Evolutionary conservation across 2,329 filamentous ascomycete genomes (phyloP).

Genomic region (Penicillium sp.): DNA sequence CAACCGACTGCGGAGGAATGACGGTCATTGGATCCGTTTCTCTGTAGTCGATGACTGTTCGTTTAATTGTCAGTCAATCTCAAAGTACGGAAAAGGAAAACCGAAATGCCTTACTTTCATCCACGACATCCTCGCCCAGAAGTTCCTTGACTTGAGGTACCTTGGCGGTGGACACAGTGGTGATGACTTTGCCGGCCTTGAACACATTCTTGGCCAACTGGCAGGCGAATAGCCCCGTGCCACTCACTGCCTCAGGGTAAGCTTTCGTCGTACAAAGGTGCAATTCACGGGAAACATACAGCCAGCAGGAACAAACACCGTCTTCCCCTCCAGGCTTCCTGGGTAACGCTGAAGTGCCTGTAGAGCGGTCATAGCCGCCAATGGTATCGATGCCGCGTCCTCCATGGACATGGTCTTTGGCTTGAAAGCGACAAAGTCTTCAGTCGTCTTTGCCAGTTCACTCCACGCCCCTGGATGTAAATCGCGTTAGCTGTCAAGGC

Average conservation of each 20-base stretch:
- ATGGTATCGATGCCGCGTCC: constrained; percentile 46
- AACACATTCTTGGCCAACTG: constrained; percentile 56
- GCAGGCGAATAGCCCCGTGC: constrained; percentile 48
- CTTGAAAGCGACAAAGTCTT: constrained; percentile 40
- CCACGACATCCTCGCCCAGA: constrained; percentile 48
- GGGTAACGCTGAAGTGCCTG: constrained; percentile 46
- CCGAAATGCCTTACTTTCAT: constrained; percentile 34
- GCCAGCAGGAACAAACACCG: constrained; percentile 54
- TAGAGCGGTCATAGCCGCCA: constrained; percentile 43
- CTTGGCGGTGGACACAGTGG: constrained; percentile 56
- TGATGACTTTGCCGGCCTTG: constrained; percentile 52
- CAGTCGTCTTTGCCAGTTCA: constrained; percentile 37
- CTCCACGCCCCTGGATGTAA: constrained; percentile 34
- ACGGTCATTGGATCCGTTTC: constrained; percentile 40
- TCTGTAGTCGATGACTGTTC: constrained; percentile 52
- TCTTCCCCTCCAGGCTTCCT: constrained; percentile 52
- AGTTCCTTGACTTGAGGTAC: constrained; percentile 47
- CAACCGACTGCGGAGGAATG: constrained; percentile 48
- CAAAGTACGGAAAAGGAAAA: neutral
- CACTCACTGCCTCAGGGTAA: constrained; percentile 39
- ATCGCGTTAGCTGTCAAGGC: neutral
- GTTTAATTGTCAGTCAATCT: neutral
- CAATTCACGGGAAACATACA: constrained; percentile 19
- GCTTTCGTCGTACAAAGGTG: neutral
- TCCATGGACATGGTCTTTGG: constrained; percentile 42